Base-by-base conservation (phyloP, 371 early-diverging fungal genomes). In the Syncephalastrum monosporum region DNA sequence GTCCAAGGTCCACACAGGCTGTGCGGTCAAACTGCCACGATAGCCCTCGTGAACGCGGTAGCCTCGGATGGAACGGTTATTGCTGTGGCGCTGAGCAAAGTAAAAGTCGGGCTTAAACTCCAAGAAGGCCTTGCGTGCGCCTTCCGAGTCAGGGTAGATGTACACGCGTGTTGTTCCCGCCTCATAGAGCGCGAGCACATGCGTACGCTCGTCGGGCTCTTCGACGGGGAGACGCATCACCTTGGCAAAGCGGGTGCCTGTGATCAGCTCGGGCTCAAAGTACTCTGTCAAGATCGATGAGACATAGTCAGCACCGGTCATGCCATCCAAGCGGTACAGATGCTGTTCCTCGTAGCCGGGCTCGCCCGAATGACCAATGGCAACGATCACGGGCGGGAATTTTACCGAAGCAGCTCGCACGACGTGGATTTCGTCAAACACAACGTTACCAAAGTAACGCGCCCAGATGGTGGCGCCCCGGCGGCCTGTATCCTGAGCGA, bases 381-480 rank as follows among this genome's bases (percentile, higher is more conserved):
- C 79, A 15, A 86, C 92, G 21, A 94, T 69, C 15, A 93, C 60
- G 14, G 95, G 91, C 3, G 93, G 91, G 29, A 85, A 75, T 47
- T 88, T 87, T 29, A 90, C 88, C 33, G 82, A 73, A 4, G 55
- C 51, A 13, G 87, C 75, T 13, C 94, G 83, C 5, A 92, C 82
- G 14, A 85, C 64, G 48, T 85, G 63, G 2, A 93, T 17, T 27
- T 85, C 66, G 7, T 70, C 64, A 49, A 88, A 81, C 0, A 75
- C 64, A 17, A 80, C 72, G 19, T 60, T 55, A 17, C 64, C 68
- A 8, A 74, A 52, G 49, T 74, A 74, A 16, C 76, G 63, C 17
- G 85, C 81, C 97, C 97, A 97, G 2, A 92, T 79, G 51, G 85
- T 76, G 33, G 79, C 63, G 1, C 95, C 95, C 43, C 79, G 75